phyloP scores from a whole-genome alignment of 768 basidiomycete species.

The Boletus tylopilopsis region DNA sequence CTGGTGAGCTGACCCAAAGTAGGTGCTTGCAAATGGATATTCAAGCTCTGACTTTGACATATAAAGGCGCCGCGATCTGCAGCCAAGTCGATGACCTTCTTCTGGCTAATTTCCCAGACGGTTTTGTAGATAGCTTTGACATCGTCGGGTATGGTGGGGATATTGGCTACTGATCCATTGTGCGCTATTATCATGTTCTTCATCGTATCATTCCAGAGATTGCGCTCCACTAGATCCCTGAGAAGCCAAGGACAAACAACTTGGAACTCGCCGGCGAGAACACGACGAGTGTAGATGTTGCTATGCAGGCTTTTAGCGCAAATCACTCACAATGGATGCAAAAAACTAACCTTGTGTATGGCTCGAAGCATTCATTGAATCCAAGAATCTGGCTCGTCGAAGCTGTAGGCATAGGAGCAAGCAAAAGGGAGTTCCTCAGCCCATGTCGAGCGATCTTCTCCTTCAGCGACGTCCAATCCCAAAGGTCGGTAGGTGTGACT shows the following conservation, averaged over 20 bases:
- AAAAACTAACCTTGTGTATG: slow-evolving; percentile 80
- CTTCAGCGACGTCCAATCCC: slow-evolving; percentile 93
- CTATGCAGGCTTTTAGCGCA: slow-evolving; percentile 40
- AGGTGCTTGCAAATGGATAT: slow-evolving; percentile 87
- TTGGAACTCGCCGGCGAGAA: slow-evolving; percentile 99
- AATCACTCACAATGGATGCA: not conserved
- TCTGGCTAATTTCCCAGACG: slow-evolving; percentile 99
- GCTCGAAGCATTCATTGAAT: slow-evolving; percentile 98
- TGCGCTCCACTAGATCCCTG: slow-evolving; percentile 93
- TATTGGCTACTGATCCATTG: slow-evolving; percentile 85
- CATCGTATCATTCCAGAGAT: slow-evolving; percentile 98
- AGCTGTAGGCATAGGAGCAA: slow-evolving; percentile 99
- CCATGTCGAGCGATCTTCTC: slow-evolving; percentile 79
- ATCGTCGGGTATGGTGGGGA: slow-evolving; percentile 83
- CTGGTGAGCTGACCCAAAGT: slow-evolving; percentile 89
- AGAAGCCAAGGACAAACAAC: slow-evolving; percentile 98
- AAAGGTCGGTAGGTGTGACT: slow-evolving; percentile 81
- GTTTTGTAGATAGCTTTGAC: slow-evolving; percentile 99
- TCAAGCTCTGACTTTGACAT: slow-evolving; percentile 93
- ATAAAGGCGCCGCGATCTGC: slow-evolving; percentile 99
- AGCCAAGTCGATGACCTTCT: slow-evolving; percentile 95
- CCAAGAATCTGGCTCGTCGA: slow-evolving; percentile 98
- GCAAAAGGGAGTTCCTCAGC: slow-evolving; percentile 83
- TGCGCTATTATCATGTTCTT: slow-evolving; percentile 99
- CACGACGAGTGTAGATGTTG: slow-evolving; percentile 98